A percentile compares a stretch with the other conserved stretches of the same genome.
Evolutionary conservation across 163 green algal genomes (phyloP).

Genomic region (Chlorella variabilis): DNA sequence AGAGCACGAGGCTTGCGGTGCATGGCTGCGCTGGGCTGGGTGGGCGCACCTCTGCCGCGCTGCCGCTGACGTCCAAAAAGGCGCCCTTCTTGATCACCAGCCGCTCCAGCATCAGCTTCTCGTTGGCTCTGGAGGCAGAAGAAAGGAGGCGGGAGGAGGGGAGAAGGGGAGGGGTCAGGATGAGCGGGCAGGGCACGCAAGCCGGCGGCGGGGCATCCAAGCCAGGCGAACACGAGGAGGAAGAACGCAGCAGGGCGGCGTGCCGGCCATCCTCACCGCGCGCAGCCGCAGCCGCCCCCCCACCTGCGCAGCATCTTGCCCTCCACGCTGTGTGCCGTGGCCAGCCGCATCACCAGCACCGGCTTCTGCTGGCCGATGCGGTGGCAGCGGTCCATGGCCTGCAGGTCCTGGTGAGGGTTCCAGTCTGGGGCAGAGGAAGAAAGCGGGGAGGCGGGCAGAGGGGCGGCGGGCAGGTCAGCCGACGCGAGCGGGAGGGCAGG

Average conservation of each 20-base stretch:
- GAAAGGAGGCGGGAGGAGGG: no score
- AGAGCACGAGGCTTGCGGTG: no score
- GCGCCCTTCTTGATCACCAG: conserved; percentile 97
- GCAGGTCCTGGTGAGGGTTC: conserved; percentile 95
- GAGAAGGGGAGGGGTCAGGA: no score
- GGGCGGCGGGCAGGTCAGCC: not conserved
- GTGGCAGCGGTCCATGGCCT: conserved; percentile 99
- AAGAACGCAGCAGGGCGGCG: no score
- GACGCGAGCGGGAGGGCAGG: no score
- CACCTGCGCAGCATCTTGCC: conserved; percentile 85
- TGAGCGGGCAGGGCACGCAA: no score
- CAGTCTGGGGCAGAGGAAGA: conserved; percentile 82
- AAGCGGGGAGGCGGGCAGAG: not conserved
- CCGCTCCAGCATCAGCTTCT: conserved; percentile 93
- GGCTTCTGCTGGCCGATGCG: conserved; percentile 96
- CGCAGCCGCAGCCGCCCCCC: no score
- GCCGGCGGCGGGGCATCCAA: no score
- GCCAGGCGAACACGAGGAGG: no score
- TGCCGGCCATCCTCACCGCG: no score
- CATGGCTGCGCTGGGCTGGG: not conserved
- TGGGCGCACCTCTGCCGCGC: not conserved
- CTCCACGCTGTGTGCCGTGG: conserved; percentile 94
- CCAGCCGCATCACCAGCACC: conserved; percentile 95
- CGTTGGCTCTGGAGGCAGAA: conserved; percentile 64
- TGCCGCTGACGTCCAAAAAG: conserved; percentile 67